Conservation (phyloP, 2,329 filamentous ascomycete genomes). For the Lojkania enalia region DNA sequence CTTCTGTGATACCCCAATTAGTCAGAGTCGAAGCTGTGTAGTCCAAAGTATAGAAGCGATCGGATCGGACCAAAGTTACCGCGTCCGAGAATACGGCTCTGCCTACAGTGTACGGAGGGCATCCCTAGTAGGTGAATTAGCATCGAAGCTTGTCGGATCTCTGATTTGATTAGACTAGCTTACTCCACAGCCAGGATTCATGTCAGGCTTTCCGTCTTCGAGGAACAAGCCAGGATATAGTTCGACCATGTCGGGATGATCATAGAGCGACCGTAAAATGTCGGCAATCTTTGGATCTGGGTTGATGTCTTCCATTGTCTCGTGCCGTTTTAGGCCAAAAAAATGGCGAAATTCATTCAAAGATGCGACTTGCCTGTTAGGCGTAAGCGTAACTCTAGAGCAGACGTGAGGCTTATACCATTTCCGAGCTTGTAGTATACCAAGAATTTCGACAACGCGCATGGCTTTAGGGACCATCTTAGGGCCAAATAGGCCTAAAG, state of each 20-base stretch:
- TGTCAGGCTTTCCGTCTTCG: conserved; percentile 59
- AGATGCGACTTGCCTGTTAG: conserved; percentile 48
- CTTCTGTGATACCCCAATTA: conserved; percentile 54
- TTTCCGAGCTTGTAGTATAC: conserved; percentile 63
- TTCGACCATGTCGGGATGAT: conserved; percentile 67
- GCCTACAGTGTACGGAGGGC: conserved; percentile 32
- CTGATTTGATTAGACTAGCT: no score
- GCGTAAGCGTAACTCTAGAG: background rate
- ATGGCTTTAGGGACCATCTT: conserved; percentile 62
- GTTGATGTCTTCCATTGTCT: conserved; percentile 59
- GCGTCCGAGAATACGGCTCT: conserved; percentile 64
- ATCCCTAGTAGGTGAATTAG: conserved; percentile 34
- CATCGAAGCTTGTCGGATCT: background rate
- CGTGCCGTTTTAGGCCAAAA: conserved; percentile 61
- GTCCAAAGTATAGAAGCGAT: conserved; percentile 60
- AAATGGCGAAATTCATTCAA: conserved; percentile 68
- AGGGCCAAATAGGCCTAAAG: conserved; percentile 55
- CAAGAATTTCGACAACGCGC: conserved; percentile 64
- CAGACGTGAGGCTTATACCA: conserved; percentile 51
- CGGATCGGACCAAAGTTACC: conserved; percentile 61
- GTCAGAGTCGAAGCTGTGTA: conserved; percentile 43
- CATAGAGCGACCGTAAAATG: conserved; percentile 62
- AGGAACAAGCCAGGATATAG: conserved; percentile 69
- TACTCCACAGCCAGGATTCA: conserved; percentile 55
- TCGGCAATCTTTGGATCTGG: conserved; percentile 59